Base-by-base conservation (phyloP, 2,329 filamentous ascomycete species). In the Penicillium aurantiogriseum region DNA sequence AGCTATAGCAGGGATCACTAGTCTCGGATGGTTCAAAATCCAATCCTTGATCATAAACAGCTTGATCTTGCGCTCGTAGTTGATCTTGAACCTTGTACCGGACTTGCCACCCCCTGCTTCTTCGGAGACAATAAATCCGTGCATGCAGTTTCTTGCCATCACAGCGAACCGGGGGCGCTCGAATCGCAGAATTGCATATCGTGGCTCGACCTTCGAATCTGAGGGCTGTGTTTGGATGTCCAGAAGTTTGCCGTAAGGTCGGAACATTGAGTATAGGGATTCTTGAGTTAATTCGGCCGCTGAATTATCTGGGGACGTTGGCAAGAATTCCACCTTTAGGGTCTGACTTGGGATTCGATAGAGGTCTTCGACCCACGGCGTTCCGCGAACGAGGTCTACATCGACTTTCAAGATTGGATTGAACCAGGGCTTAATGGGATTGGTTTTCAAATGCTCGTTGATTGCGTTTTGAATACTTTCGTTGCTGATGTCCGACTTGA, bases 311-410 rank as follows among this genome's bases (percentile, higher is more conserved):
- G 90, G 83, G 27, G 83, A 82, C 0, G 85, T 83, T 4, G 92
- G 85, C 8, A 93, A 82, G 63, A 97, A 97, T 69, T 97, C 93
- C 23, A 97, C 86, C 65, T 86, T 89, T 38, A 99, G 69, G 29
- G 90, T 83, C 40, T 81, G 81, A 56, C 87, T 91, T 0, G 94
- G 94, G 50, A 92, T 87, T 7, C 92, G 85, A 65, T 91, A 89
- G 29, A 99, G 78, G 71, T 99, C 94, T 69, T 97, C 94, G 3
- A 97, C 83, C 94, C 94, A 99, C 0, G 94, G 94, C 23, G 87
- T 85, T 10, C 94, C 94, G 54, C 85, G 81, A 2, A 99, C 94
- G 7, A 92, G 78, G 25, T 86, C 86, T 4, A 87, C 86, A 48
- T 85, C 83, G 56, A 96, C 87, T 15, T 83, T 77, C 23, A 85